Percentiles rank a stretch among this genome's conserved stretches.
phyloP scores from a whole-genome alignment of 2,329 filamentous ascomycete species.

The Rhynchosporium secalis region DNA sequence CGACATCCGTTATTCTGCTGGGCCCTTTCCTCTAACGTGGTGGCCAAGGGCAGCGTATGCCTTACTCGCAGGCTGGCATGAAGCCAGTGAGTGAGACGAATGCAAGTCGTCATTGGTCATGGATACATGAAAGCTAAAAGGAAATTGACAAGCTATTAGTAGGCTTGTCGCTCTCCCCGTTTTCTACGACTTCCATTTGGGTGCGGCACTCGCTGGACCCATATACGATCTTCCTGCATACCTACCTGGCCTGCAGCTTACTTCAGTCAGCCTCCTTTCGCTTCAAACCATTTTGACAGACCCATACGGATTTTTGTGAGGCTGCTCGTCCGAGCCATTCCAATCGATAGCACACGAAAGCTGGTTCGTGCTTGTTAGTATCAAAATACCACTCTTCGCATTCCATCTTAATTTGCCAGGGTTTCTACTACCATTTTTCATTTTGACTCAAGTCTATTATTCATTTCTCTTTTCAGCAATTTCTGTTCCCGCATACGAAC shows the following conservation, averaged over 20 bases:
- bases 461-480: conserved; percentile 5
- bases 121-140: conserved; percentile 3
- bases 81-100: conserved; percentile 12
- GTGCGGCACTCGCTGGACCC: neutral
- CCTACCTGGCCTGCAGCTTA: neutral
- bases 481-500: neutral
- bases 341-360: neutral
- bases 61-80: neutral
- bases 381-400: conserved; percentile 5
- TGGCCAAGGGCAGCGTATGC: neutral
- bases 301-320: neutral
- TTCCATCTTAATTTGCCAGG: conserved; percentile 11
- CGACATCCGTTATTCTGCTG: neutral
- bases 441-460: neutral
- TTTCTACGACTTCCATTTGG: neutral
- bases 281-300: neutral
- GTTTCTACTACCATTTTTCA: neutral
- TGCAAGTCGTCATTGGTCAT: conserved; percentile 10
- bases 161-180: neutral
- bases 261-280: neutral
- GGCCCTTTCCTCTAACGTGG: too few species aligned
- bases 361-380: neutral
- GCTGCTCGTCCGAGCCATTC: neutral
- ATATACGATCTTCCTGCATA: neutral
- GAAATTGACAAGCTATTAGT: conserved; percentile 6